Percentiles rank a stretch among this genome's conserved stretches.
Conservation (phyloP, 345 rosid species). For the Arabidopsis arenosa region DNA sequence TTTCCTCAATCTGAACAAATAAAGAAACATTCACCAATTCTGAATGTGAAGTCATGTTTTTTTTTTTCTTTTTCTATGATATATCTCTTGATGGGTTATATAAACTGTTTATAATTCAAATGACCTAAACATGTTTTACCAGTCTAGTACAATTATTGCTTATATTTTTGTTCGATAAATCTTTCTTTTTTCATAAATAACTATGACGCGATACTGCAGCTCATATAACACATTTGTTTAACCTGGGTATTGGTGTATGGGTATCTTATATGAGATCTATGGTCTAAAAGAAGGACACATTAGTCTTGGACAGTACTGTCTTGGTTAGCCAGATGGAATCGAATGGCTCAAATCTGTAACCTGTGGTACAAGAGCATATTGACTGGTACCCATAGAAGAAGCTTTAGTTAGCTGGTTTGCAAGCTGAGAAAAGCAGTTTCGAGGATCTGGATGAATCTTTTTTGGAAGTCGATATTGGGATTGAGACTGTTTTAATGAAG, state of each 20-base stretch:
- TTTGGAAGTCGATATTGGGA: conserved; percentile 39
- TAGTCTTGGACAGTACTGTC: conserved; percentile 46
- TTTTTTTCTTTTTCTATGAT: neutral
- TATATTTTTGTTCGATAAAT: no score
- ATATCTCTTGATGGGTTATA: neutral
- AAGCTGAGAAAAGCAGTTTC: conserved; percentile 47
- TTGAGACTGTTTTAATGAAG: conserved; percentile 45
- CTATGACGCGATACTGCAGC: conserved; percentile 35
- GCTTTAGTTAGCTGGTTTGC: conserved; percentile 44
- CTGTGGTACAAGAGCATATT: conserved; percentile 40
- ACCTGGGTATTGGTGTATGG: no score
- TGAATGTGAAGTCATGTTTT: neutral
- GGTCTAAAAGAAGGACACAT: conserved; percentile 47
- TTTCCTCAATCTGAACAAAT: conserved; percentile 2
- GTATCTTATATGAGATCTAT: conserved; percentile 42
- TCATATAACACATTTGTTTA: conserved; percentile 37
- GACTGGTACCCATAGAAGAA: conserved; percentile 33
- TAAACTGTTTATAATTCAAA: conserved; percentile 17
- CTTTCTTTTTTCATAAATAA: conserved; percentile 21
- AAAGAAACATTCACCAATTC: neutral
- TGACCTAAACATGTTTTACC: neutral
- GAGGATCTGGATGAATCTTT: conserved; percentile 41
- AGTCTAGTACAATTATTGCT: no score
- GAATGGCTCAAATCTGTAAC: conserved; percentile 43
- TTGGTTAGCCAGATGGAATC: conserved; percentile 25